Base-by-base conservation (phyloP, 345 rosid species). In the Eucalyptus leucophloia region DNA sequence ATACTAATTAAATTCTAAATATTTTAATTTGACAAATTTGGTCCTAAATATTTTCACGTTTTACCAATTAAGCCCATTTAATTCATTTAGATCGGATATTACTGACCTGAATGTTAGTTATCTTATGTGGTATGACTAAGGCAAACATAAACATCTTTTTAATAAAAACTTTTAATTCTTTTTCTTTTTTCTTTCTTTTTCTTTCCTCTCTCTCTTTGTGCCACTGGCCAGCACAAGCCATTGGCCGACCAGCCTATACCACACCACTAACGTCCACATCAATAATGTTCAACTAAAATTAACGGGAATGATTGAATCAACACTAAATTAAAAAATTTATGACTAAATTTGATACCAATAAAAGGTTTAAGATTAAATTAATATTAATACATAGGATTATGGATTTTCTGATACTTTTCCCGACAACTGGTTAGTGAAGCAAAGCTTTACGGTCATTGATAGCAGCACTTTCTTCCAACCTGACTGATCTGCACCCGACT, bases 101-200 rank as follows among this genome's bases (percentile, higher is more conserved):
- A 21, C 4, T 19, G 0, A 54, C 1, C 0, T 51, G 21, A 0
- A 17, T 0, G 0, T 0, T 2, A 4, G 1, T 54, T 3, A 0
- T 54, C 28, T 54, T 54, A 54, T 1, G 5, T 23, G 26, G 0
- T 23, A 21, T 23, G 5, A 0, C 0, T 23, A 0, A 54, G 24
- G 0, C 60, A 19, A 54, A 54, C 26, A 23, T 54, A 21, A 53
- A 53, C 2, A 53, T 53, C 1, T 53, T 18, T 18, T 53, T 44
- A 44, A 44, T 51, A 53, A 53, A 3, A 19, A 0, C 1, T 8
- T 54, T 54, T 54, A 54, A 21, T 0, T 54, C 10, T 54, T 53
- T 18, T 53, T 53, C 1, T 18, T 3, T 19, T 19, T 51, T 17
- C 11, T 45, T 45, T 18, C 1, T 51, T 51, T 18, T 19, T 1